Evolutionary conservation across 73 alveolate species (phyloP), one percentile per base, ranked within the genome.

Genomic region (Stentor roeselii): DNA sequence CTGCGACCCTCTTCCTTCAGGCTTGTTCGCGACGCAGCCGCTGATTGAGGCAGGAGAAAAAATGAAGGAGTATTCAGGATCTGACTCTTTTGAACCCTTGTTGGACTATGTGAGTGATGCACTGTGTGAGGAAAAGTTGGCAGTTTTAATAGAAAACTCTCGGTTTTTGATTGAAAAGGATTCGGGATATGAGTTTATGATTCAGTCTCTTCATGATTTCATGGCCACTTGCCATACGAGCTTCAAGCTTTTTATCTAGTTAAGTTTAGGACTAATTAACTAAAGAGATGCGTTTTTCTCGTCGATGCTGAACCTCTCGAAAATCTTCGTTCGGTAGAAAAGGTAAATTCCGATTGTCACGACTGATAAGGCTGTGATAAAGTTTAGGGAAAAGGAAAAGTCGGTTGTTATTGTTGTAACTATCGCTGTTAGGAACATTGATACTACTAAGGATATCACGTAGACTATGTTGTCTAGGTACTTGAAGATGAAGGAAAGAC

Each of bases 401-500:
- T 76, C 84, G 34, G 39, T 36, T 36, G 6, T 36, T 14, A 76
- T 1, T 67, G 39, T 76, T 1, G 40, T 39, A 76, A 76, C n/a
- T 15, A 76, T 6, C 3, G 84, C 74, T 27, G 84, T 76, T 21
- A 76, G 30, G 34, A 76, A 32, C 84, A 76, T 76, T 14, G 75
- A 15, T n/a, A 76, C 74, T 39, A 67, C 39, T 31, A 76, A 39
- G n/a, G 84, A 76, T n/a, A 76, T 39, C 60, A 76, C 84, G 39
- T 76, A 76, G 34, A 41, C 84, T 1, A 76, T 76, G 2, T 76
- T 76, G 39, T 76, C 84, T 39, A 76, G 39, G 39, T 39, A 76
- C 88, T 76, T 76, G 74, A 76, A 76, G 21, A 76, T 14, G 39
- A 76, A 76, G 27, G 84, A 76, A 34, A 76, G 67, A n/a, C 82